Evolutionary conservation across 2,329 filamentous ascomycete species (phyloP), one percentile per base, ranked within the genome.

Genomic region (Ophiostoma perfectum): DNA sequence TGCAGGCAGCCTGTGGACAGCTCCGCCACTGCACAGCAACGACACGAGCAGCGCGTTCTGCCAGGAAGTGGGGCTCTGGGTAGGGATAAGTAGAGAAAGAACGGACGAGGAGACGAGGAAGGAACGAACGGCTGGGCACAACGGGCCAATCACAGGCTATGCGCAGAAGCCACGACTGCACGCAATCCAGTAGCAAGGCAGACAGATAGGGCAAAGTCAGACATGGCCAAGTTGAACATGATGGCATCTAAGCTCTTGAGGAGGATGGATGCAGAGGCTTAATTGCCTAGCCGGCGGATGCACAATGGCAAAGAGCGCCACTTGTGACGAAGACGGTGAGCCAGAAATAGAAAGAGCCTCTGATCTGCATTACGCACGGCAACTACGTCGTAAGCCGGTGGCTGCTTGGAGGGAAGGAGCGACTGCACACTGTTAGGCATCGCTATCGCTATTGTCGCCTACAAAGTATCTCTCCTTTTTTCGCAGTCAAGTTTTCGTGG

Each of bases 11-110:
- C 66, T 65, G 44, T 58, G 44, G 4, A 39, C 18, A 65, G 67
- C 67, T 68, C 63, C 63, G 67, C 67, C 67, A 68, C 49, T 18
- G 62, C 66, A 45, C 47, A 68, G 62, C 67, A 65, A 60, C 62
- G 47, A 44, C 66, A n/a, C 60, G 27, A 55, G 47, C 42, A 55
- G 52, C 38, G 66, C 38, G 38, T 41, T 39, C 55, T 60, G 60
- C 60, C 47, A 67, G 18, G 36, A 44, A 64, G 60, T 64, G 66
- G 58, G 58, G 12, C 58, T 9, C 12, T 41, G 36, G 12, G 14
- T 16, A 62, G 47, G 41, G 60, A 44, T 45, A 64, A 64, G 45
- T 45, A 16, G 16, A 67, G 66, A 41, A 64, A 55, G n/a, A 60
- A 64, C 27, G 27, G 27, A 27, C 27, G 27, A 27, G 27, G 27